Evolutionary conservation across 805 yeast species (phyloP), one percentile per base, ranked within the genome.

Genomic region (Pichia cephalocereana): DNA sequence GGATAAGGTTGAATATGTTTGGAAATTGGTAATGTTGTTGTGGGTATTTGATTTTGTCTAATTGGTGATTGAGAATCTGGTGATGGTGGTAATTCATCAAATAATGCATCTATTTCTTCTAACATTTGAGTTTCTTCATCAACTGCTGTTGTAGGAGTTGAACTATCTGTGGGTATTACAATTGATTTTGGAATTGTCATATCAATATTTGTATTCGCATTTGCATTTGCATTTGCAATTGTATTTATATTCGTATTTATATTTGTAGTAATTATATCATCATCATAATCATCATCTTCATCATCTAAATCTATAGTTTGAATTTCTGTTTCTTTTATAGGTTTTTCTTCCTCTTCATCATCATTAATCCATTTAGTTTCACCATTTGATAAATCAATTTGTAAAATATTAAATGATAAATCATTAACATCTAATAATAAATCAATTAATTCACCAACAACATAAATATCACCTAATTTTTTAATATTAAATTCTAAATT

Each of bases 401-500:
- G 37, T 34, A 34, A 14, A 8, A 34, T 34, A 34, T 34, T 61
- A n/a, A 44, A 40, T 2, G 51, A 38, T 45, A 52, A 28, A n/a
- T 53, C 52, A 14, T 53, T 40, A 4, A 56, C 17, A 43, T 48
- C 52, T 17, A 43, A 44, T 23, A 65, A 39, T 12, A 65, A 52
- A 28, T 62, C 67, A 15, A 55, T 52, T 11, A 66, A 51, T 26
- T 63, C 68, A 2, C 62, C 64, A 38, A 65, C 58, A 15, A 64
- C 53, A 37, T 64, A 65, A 26, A 66, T 43, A 45, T 66, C 69
- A 8, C 68, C 68, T 0, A 62, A 56, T 10, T 38, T 48, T 26
- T 56, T 56, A 14, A 66, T 61, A 46, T 59, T 62, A 42, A 66
- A 66, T 44, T 66, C 69, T 28, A 62, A 40, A 23, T 61, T 64